A percentile compares a stretch with the other conserved stretches of the same genome.
Evolutionary conservation across 805 yeast species (phyloP).

Genomic region (Saccharomycopsis capsularis): DNA sequence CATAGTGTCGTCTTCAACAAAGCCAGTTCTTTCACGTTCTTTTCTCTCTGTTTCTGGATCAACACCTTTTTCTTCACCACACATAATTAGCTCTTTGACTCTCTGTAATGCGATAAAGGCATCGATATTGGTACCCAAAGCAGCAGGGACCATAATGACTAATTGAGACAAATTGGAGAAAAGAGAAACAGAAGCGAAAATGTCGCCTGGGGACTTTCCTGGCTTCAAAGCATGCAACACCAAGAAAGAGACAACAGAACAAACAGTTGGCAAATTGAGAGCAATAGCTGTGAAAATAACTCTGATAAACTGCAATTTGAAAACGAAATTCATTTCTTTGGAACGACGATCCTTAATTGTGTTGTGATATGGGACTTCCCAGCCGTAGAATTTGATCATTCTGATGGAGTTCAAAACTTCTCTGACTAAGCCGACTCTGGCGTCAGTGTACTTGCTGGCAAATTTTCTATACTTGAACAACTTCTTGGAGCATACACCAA

Average conservation of each 20-base stretch:
- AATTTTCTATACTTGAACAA: slow-evolving; percentile 41
- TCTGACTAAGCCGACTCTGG: slow-evolving; percentile 52
- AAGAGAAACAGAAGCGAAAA: slow-evolving; percentile 64
- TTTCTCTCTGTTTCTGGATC: slow-evolving; percentile 24
- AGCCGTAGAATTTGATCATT: slow-evolving; percentile 74
- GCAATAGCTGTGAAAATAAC: slow-evolving; percentile 48
- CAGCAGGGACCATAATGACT: slow-evolving; percentile 63
- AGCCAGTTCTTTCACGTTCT: slow-evolving; percentile 20
- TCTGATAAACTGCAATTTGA: slow-evolving; percentile 54
- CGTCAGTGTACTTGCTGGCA: slow-evolving; percentile 57
- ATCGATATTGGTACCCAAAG: slow-evolving; percentile 62
- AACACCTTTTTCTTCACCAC: slow-evolving; percentile 36
- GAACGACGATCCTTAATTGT: slow-evolving; percentile 46
- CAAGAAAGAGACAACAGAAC: slow-evolving; percentile 49
- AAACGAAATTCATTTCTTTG: slow-evolving; percentile 51
- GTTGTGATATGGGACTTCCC: slow-evolving; percentile 71
- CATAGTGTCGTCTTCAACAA: slow-evolving; percentile 17
- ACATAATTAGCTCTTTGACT: slow-evolving; percentile 45
- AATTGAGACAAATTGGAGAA: slow-evolving; percentile 57
- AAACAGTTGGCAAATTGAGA: slow-evolving; percentile 42
- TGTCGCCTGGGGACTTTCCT: slow-evolving; percentile 46
- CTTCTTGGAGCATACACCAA: slow-evolving; percentile 39
- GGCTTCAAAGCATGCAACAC: slow-evolving; percentile 34
- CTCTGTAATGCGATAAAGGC: slow-evolving; percentile 56
- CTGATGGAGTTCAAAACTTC: slow-evolving; percentile 57